These are phyloP conservation scores for Solanum virginianum DNA, from an alignment of 257 asterid genomes.

Conservation along the genomic window DNA sequence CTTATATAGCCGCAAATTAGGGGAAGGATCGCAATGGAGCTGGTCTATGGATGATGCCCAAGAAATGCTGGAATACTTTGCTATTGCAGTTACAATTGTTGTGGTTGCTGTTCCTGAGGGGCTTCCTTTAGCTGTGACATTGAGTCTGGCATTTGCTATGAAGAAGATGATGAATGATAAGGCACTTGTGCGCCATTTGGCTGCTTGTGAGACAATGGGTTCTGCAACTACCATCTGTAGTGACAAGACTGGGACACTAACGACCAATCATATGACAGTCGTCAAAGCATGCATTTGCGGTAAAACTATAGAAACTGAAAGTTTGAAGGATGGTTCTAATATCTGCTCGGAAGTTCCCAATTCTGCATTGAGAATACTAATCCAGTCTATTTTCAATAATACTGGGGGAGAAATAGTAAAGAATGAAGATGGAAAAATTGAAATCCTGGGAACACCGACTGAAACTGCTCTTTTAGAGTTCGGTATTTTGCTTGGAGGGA, in stretches of 20 bases:
- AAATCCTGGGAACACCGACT: constrained; percentile 77
- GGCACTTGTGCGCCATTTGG: constrained; percentile 85
- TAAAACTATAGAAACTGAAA: constrained; percentile 30
- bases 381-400: constrained; percentile 60
- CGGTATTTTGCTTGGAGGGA: constrained; percentile 71
- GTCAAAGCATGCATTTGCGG: constrained; percentile 64
- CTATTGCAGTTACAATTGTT: constrained; percentile 91
- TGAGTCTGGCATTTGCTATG: constrained; percentile 95
- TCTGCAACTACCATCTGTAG: constrained; percentile 91
- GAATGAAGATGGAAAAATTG: constrained; percentile 35
- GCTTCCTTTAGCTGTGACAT: constrained; percentile 82
- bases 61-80: constrained; percentile 79
- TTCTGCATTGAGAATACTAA: constrained; percentile 31
- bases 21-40: constrained; percentile 39
- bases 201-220: constrained; percentile 98
- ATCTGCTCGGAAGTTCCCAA: constrained; percentile 48
- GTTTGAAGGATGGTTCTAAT: constrained; percentile 22
- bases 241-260: constrained; percentile 90
- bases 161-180: constrained; percentile 94
- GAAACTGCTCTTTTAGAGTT: constrained; percentile 80
- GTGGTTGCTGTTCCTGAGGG: constrained; percentile 98
- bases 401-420: constrained; percentile 80
- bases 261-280: constrained; percentile 75
- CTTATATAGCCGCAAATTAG: constrained; percentile 41
- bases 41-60: constrained; percentile 70